These are phyloP conservation scores for Beta lomatogona DNA, from an alignment of 179 eudicot genomes.

Conservation along the genomic window DNA sequence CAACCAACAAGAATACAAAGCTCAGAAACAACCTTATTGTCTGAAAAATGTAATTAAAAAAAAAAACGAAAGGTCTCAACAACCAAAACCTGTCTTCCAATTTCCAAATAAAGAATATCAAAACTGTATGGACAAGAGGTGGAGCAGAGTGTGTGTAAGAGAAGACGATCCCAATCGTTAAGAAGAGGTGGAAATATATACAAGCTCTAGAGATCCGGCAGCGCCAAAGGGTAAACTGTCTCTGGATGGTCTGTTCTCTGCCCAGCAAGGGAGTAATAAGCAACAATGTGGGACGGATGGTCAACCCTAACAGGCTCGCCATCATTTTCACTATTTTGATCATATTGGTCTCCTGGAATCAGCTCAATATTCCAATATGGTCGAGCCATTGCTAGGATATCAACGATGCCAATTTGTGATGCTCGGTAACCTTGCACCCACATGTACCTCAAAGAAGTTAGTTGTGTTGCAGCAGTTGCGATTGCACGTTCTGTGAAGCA, in stretches of 20 bases:
- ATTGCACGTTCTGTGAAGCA: conserved; percentile 70
- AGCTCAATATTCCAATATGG: conserved; percentile 85
- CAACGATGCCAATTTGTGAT: conserved; percentile 40
- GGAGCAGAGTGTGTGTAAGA: conserved; percentile 17
- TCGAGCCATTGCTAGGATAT: conserved; percentile 58
- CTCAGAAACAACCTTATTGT: conserved; percentile 21
- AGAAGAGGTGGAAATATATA: conserved; percentile 10
- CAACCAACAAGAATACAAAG: conserved; percentile 26
- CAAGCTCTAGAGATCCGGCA: conserved; percentile 27
- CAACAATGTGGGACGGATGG: conserved; percentile 79
- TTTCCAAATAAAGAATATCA: background rate
- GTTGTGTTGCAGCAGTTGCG: conserved; percentile 56
- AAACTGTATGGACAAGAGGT: conserved; percentile 25
- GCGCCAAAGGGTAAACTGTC: conserved; percentile 47
- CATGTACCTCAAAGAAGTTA: conserved; percentile 69
- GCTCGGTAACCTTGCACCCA: conserved; percentile 90
- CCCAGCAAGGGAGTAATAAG: conserved; percentile 84
- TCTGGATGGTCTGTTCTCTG: conserved; percentile 69
- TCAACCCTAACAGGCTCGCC: conserved; percentile 37
- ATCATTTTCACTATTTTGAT: conserved; percentile 32
- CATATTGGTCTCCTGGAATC: conserved; percentile 59
- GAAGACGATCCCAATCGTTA: background rate
- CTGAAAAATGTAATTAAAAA: conserved; percentile 2
- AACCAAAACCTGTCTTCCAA: background rate
- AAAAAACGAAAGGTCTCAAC: conserved; percentile 5